A percentile compares a stretch with the other conserved stretches of the same genome.
Conservation (phyloP, 768 basidiomycete species). For the Kwoniella botswanensis region DNA sequence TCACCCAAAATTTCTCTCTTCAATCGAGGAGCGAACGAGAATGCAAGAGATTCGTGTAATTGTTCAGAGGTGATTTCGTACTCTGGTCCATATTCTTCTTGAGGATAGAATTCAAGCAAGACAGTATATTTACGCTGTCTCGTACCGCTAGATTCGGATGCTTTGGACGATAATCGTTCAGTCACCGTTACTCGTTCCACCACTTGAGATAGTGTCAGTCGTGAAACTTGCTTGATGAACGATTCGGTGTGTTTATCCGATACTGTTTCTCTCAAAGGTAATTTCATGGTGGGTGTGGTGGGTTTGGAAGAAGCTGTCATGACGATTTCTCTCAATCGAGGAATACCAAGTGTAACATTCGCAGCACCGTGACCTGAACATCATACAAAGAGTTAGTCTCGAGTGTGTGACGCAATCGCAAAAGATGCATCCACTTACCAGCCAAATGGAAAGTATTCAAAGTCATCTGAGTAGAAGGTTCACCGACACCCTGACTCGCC, state of each 20-base stretch:
- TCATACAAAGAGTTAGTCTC: not conserved
- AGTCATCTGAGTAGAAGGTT: slow-evolving; percentile 99
- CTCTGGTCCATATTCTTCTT: slow-evolving; percentile 78
- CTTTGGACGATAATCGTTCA: slow-evolving; percentile 69
- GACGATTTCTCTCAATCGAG: slow-evolving; percentile 96
- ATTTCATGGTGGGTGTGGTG: slow-evolving; percentile 95
- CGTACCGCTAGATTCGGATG: slow-evolving; percentile 62
- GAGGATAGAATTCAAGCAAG: slow-evolving; percentile 81
- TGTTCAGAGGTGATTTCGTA: slow-evolving; percentile 76
- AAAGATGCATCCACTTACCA: slow-evolving; percentile 62
- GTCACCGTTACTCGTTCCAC: slow-evolving; percentile 80
- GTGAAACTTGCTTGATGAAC: slow-evolving; percentile 89
- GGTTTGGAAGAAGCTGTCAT: slow-evolving; percentile 97
- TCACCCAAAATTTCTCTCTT: slow-evolving; percentile 85
- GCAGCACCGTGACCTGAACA: slow-evolving; percentile 92
- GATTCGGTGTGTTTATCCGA: slow-evolving; percentile 66
- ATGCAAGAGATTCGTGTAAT: slow-evolving; percentile 72
- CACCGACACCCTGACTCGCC: slow-evolving; percentile 96
- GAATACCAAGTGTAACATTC: slow-evolving; percentile 98
- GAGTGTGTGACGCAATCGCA: not conserved
- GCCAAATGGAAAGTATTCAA: slow-evolving; percentile 99
- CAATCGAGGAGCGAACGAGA: slow-evolving; percentile 76
- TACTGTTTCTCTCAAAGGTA: slow-evolving; percentile 68
- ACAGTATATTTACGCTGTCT: slow-evolving; percentile 81
- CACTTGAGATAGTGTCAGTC: slow-evolving; percentile 83